Evolutionary conservation across 2,329 filamentous ascomycete species (phyloP), one percentile per base, ranked within the genome.

Genomic region (Hymenoscyphus linearis): DNA sequence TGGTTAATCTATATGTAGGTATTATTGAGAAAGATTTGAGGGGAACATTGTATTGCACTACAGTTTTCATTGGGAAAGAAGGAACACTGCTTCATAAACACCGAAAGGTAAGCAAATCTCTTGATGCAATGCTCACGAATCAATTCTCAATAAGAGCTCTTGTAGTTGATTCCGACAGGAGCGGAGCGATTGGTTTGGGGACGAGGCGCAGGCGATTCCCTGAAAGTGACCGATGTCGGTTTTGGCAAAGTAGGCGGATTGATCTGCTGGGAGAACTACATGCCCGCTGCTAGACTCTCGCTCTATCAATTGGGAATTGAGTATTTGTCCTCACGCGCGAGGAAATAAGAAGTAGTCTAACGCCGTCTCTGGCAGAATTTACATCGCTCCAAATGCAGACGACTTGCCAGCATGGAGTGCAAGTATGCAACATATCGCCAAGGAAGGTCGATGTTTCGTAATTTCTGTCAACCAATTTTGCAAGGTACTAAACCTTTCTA

Each of bases 221-320:
- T 78, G 9, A 69, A 71, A 26, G 75, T 78, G 16, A 72, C 74
- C 5, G 70, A 77, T 61, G 75, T 75, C 3, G 74, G 75, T 27
- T 71, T 77, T 34, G 75, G 76, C 3, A 76, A 74, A 59, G 73
- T 77, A 14, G 76, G 75, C 26, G 76, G 75, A 1, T 61, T 78
- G 57, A 77, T 78, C 54, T 78, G 75, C 60, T 77, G 75, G 76
- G 76, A 78, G 64, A 78, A 78, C 60, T 78, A 78, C 56, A 78
- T 78, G 76, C 76, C 76, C 5, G 74, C 73, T 7, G 76, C 76
- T 14, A 69, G 76, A 18, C 67, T 78, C 65, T 73, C 75, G 13
- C 66, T 77, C 25, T 78, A 77, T 60, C 76, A 78, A 59, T 75
- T 77, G 64, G 75, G 75, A 12, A 67, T 77, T 62, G 75, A 77